phyloP scores from a whole-genome alignment of 164 flowering plant species.

The Echeveria elegans region DNA sequence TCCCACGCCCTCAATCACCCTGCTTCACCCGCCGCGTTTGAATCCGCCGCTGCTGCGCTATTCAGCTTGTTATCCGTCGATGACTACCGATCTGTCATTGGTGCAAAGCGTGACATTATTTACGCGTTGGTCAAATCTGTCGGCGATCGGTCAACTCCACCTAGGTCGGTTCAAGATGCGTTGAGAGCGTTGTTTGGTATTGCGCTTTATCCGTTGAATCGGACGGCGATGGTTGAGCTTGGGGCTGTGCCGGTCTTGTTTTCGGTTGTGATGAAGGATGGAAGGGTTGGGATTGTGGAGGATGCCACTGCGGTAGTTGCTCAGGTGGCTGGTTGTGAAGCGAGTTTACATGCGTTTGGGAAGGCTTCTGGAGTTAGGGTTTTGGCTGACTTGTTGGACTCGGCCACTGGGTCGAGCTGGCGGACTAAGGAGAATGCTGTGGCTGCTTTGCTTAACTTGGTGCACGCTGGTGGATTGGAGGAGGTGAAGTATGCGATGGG shows the following conservation, averaged over 20 bases:
- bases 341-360: constrained; percentile 51
- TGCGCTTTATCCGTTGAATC: constrained; percentile 49
- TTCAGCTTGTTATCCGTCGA: constrained; percentile 52
- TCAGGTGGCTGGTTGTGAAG: constrained; percentile 82
- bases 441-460: constrained; percentile 66
- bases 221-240: constrained; percentile 44
- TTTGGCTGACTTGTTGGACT: constrained; percentile 64
- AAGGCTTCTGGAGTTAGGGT: constrained; percentile 54
- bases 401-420: constrained; percentile 39
- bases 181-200: constrained; percentile 74
- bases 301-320: constrained; percentile 94
- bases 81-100: constrained; percentile 57
- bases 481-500: constrained; percentile 28
- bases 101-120: constrained; percentile 66
- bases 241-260: constrained; percentile 58
- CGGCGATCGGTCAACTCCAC: constrained; percentile 25
- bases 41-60: constrained; percentile 63
- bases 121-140: constrained; percentile 51
- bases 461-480: constrained; percentile 43
- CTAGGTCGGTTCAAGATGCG: constrained; percentile 66
- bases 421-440: constrained; percentile 76
- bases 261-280: constrained; percentile 42
- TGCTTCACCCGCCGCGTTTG: constrained; percentile 39
- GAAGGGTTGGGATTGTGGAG: constrained; percentile 61
- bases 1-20: constrained; percentile 59